phyloP scores from a whole-genome alignment of 768 basidiomycete genomes.

The Artomyces pyxidatus region DNA sequence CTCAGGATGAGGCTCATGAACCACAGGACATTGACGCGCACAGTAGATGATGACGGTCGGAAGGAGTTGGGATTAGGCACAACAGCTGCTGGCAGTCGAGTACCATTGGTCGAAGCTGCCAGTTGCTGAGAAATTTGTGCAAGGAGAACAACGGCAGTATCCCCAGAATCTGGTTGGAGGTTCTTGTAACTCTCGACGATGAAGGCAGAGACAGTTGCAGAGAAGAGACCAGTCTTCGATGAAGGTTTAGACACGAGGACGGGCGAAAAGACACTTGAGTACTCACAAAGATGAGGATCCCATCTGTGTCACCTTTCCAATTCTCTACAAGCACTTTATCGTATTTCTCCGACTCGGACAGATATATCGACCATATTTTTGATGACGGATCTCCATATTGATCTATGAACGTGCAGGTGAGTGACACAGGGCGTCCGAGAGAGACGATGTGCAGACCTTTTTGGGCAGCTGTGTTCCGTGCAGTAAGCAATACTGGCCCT shows the following conservation, averaged over 20 bases:
- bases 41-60: background rate
- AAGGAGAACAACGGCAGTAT: background rate
- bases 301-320: slow-evolving; percentile 5
- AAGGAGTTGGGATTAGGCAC: too few species aligned
- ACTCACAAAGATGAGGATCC: slow-evolving; percentile 12
- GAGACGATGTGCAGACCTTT: too few species aligned
- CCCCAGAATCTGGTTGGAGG: slow-evolving; percentile 9
- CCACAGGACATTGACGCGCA: slow-evolving; percentile 12
- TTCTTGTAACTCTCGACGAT: slow-evolving; percentile 15
- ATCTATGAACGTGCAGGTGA: too few species aligned
- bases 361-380: slow-evolving; percentile 10
- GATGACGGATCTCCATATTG: background rate
- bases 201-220: slow-evolving; percentile 15
- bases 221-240: slow-evolving; percentile 21
- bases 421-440: too few species aligned
- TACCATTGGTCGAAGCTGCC: background rate
- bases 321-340: background rate
- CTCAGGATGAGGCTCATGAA: slow-evolving; percentile 10
- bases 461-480: too few species aligned
- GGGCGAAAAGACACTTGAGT: too few species aligned
- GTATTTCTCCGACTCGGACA: background rate
- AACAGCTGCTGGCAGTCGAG: background rate
- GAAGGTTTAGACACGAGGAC: background rate
- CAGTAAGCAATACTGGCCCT: too few species aligned
- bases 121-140: slow-evolving; percentile 8